phyloP scores from a whole-genome alignment of 805 yeast species.

The Lachancea cidri region DNA sequence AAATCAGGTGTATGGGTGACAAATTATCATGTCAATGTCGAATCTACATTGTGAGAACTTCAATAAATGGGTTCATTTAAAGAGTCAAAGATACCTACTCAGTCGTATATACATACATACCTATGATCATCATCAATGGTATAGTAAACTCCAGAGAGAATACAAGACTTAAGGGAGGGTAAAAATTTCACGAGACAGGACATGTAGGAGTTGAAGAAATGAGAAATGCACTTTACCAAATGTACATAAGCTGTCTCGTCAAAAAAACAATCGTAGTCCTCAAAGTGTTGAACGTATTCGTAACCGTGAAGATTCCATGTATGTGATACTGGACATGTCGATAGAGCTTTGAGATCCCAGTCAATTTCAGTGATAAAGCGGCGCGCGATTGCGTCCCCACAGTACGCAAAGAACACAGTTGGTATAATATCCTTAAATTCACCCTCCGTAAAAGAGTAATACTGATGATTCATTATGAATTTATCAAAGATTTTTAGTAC shows the following conservation, averaged over 20 bases:
- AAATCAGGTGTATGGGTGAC: no score
- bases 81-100: neutral
- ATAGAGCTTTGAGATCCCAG: slow-evolving; percentile 31
- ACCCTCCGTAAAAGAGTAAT: slow-evolving; percentile 43
- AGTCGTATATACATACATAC: slow-evolving; percentile 26
- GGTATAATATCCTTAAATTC: slow-evolving; percentile 57
- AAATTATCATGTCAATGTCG: no score
- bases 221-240: slow-evolving; percentile 39
- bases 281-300: slow-evolving; percentile 38
- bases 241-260: slow-evolving; percentile 41
- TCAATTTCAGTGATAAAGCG: slow-evolving; percentile 28
- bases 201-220: slow-evolving; percentile 43
- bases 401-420: slow-evolving; percentile 49
- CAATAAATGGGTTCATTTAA: no score
- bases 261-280: slow-evolving; percentile 38
- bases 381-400: slow-evolving; percentile 40
- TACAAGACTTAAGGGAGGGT: slow-evolving; percentile 33
- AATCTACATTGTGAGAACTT: no score
- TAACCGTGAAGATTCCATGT: slow-evolving; percentile 49
- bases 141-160: slow-evolving; percentile 42
- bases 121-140: slow-evolving; percentile 15
- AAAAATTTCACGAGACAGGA: slow-evolving; percentile 30
- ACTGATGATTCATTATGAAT: slow-evolving; percentile 59
- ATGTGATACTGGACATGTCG: slow-evolving; percentile 31
- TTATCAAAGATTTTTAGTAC: slow-evolving; percentile 50